Evolutionary conservation across 1,139 yeast species (phyloP), one percentile per base, ranked within the genome.

Genomic region (Hanseniaspora sp.): DNA sequence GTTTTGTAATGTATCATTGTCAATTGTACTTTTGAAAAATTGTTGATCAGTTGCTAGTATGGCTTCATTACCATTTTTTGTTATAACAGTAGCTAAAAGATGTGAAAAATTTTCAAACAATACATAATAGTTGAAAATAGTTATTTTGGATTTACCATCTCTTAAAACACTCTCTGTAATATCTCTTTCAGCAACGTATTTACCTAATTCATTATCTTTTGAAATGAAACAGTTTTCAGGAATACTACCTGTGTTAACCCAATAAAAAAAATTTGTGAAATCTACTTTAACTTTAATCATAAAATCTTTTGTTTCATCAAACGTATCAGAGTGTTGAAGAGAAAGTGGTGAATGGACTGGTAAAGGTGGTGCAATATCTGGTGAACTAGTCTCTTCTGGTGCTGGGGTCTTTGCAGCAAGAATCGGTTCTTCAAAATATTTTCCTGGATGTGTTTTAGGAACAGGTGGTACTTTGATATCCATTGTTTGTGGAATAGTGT

Each of bases 21-120:
- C 70, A 0, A 75, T 34, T 15, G 7, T 33, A 8, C 9, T 31
- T 15, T 6, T 9, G 13, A 15, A 18, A 29, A n/a, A 37, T 12
- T 30, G 15, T 23, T 23, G 46, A 28, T 23, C 7, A 73, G 38
- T 73, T 61, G 37, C 70, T 69, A 7, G 64, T 61, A 57, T 77
- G 78, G 71, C 74, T 15, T 33, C 53, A 17, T 34, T 45, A 6
- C 29, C 35, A 18, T 66, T 62, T 52, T 82, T 82, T 63, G 73
- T 86, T 46, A 76, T 74, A 8, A 79, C 71, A 4, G 70, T 63
- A 5, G 73, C 58, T 58, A 80, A 80, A 17, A 83, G 72, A 62
- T 84, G 88, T 1, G 92, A 77, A 60, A 83, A 80, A 64, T 86
- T 95, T 58, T 78, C 79, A 65, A 82, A 84, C 47, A 88, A 68